These are phyloP conservation scores for Beauveria varroae DNA, from an alignment of 2,329 filamentous ascomycete species.

Conservation along the genomic window DNA sequence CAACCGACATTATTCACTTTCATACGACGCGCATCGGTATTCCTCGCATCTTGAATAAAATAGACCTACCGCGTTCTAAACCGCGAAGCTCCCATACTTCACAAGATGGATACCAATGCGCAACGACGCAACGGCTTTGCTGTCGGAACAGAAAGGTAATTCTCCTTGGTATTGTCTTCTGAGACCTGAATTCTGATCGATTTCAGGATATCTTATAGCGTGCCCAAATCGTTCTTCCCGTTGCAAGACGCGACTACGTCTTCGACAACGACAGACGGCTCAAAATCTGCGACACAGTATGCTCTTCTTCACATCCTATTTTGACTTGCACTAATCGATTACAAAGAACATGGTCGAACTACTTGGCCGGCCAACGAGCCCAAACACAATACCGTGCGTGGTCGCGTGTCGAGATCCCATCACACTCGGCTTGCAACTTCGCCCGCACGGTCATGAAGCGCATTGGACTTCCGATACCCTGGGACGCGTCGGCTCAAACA, in stretches of 20 bases:
- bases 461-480: slow-evolving; percentile 15
- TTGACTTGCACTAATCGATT: background rate
- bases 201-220: slow-evolving; percentile 7
- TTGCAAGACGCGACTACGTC: background rate
- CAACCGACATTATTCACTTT: background rate
- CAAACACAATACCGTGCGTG: slow-evolving; percentile 22
- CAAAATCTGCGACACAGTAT: background rate
- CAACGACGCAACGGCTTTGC: background rate
- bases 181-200: background rate
- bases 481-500: slow-evolving; percentile 1
- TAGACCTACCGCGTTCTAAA: slow-evolving; percentile 1
- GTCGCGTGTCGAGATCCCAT: slow-evolving; percentile 22
- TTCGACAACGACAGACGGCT: background rate
- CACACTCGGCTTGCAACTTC: slow-evolving; percentile 18
- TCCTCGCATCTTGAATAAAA: background rate
- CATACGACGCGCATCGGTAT: background rate
- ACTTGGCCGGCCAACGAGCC: slow-evolving; percentile 15
- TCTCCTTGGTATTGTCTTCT: background rate
- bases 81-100: background rate
- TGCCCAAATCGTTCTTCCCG: slow-evolving; percentile 9
- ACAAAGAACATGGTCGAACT: slow-evolving; percentile 18
- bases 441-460: slow-evolving; percentile 27
- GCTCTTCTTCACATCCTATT: background rate
- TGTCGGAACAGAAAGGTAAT: slow-evolving; percentile 2
- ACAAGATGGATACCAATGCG: slow-evolving; percentile 7